Base-by-base conservation (phyloP, 148 eudicot genomes). In the Cornus florida region DNA sequence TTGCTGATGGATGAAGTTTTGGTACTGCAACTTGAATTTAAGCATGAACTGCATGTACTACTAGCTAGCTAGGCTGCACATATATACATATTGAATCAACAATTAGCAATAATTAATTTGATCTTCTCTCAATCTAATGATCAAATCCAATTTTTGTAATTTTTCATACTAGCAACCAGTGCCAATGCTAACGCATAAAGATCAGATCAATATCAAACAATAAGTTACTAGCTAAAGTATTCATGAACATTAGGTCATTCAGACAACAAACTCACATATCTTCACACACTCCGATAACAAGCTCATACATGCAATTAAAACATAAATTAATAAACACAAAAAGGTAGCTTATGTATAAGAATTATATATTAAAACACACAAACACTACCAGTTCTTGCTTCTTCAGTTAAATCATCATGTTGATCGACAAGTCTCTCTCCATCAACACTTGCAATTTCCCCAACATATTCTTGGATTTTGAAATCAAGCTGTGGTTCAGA, bases 371-470 rank as follows among this genome's bases (percentile, higher is more conserved):
- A 6, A 43, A 6, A 43, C 10, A 43, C 0, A 43, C 4, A 5
- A 41, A 64, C 71, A 65, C 76, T 72, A 72, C 69, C 76, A 6
- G 64, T 66, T 64, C 60, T 62, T 79, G 33, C 71, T 71, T 71
- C 12, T 19, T 6, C 66, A 19, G 11, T 6, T 62, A n/a, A 3
- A 62, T 62, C 66, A 62, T n/a, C 24, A 5, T 17, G 66, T 1
- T 14, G 38, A 28, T 28, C 28, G 28, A 28, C 28, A 28, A 62
- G 66, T 62, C 17, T 62, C 14, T 16, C 17, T 57, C 66, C 0
- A 62, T 62, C 66, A 62, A 62, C 23, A 17, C 20, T 20, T 6
- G 22, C 74, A 9, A 43, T 71, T 22, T 14, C 22, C 28, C 64
- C 20, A 57, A 1, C 64, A 17, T 4, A 57, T 57, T 57, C 64